A percentile compares a stretch with the other conserved stretches of the same genome.
Conservation (phyloP, 768 basidiomycete genomes). For the Hypsizygus marmoreus region DNA sequence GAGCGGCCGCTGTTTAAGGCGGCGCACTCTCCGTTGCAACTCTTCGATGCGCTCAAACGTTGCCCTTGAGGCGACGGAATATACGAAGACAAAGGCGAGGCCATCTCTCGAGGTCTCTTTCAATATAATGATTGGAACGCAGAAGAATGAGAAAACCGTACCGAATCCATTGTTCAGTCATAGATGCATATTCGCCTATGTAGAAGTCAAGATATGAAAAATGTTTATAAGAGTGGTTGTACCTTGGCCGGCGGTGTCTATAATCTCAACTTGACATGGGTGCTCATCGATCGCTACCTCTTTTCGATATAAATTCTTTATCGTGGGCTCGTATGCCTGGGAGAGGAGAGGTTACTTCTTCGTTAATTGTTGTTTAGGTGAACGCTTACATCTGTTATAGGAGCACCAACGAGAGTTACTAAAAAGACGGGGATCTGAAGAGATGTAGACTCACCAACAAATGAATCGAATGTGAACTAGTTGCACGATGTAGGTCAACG, state of each 20-base stretch:
- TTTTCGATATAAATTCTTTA: neutral
- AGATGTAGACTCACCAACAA: neutral
- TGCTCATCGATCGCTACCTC: neutral
- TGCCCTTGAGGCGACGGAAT: slow-evolving; percentile 4
- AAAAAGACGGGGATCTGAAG: neutral
- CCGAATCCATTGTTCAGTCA: slow-evolving; percentile 1
- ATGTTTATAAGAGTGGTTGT: neutral
- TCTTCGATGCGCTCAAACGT: slow-evolving; percentile 4
- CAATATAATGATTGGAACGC: neutral
- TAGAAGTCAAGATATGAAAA: neutral
- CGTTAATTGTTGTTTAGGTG: neutral
- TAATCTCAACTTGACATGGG: neutral
- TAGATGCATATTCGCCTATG: neutral
- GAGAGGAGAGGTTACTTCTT: neutral
- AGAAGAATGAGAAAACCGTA: neutral
- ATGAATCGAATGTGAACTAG: neutral
- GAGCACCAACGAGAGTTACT: neutral
- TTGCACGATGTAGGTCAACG: neutral
- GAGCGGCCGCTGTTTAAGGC: neutral
- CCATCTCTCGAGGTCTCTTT: neutral
- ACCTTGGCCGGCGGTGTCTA: slow-evolving; percentile 4
- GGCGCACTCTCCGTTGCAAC: neutral
- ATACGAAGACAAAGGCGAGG: slow-evolving; percentile 7
- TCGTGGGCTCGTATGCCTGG: slow-evolving; percentile 1
- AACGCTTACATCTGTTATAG: neutral